These are phyloP conservation scores for Penicillium sp. DNA, from an alignment of 2,329 filamentous ascomycete species.

Conservation along the genomic window DNA sequence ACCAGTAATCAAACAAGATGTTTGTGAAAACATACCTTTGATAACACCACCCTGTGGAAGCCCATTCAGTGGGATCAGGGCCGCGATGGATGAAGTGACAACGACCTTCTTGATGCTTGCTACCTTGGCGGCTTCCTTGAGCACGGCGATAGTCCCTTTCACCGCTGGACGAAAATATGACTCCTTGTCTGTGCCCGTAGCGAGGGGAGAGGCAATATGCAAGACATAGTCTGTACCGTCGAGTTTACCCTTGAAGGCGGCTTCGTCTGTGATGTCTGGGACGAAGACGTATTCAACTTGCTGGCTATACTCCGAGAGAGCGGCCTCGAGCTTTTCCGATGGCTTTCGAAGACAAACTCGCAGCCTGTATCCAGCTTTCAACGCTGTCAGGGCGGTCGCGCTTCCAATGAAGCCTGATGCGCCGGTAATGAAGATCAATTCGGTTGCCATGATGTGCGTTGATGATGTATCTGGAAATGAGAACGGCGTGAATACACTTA, in stretches of 20 bases:
- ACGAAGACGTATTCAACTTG: conserved; percentile 20
- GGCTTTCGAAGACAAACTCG: conserved; percentile 21
- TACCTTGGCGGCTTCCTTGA: conserved; percentile 18
- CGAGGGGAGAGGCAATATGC: conserved; percentile 27
- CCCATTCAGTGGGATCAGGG: conserved; percentile 18
- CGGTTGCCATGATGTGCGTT: conserved; percentile 7
- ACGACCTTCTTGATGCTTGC: conserved; percentile 25
- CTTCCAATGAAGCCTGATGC: conserved; percentile 28
- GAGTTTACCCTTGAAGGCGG: conserved; percentile 15
- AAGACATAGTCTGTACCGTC: conserved; percentile 25
- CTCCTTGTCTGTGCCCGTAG: conserved; percentile 16
- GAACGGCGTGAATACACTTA: background rate
- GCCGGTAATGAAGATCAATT: conserved; percentile 27
- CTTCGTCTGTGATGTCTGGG: conserved; percentile 19
- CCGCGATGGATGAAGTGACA: conserved; percentile 21
- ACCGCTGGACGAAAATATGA: conserved; percentile 23
- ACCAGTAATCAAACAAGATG: background rate
- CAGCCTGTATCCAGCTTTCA: conserved; percentile 22
- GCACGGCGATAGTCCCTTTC: conserved; percentile 18
- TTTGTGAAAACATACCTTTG: conserved; percentile 12
- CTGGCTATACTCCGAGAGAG: conserved; percentile 13
- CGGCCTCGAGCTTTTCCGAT: conserved; percentile 9
- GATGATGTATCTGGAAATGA: background rate
- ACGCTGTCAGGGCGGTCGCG: conserved; percentile 16
- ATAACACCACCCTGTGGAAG: conserved; percentile 18